These are phyloP conservation scores for Gonapodya prolifera DNA, from an alignment of 192 early-diverging fungal genomes.

Conservation along the genomic window DNA sequence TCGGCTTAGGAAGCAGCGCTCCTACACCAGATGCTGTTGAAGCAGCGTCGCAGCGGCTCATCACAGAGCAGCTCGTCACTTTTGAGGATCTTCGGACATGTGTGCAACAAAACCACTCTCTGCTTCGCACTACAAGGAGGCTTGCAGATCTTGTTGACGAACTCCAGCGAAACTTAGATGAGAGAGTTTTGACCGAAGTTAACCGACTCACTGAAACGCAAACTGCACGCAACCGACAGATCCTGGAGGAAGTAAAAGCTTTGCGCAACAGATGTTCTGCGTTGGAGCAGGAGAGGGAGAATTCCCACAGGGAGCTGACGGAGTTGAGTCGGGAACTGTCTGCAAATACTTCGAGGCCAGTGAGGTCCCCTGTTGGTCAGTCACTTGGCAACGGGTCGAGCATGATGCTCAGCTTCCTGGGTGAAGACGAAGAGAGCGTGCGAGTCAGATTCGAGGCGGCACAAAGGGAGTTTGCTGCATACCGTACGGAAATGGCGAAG, in stretches of 20 bases:
- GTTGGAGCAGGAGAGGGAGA: not conserved
- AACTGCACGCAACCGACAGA: not conserved
- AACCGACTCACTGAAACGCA: not conserved
- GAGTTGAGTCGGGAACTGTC: not conserved
- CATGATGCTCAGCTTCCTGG: not conserved
- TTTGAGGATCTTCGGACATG: not conserved
- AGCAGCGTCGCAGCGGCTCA: not conserved
- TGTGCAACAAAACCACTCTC: not conserved
- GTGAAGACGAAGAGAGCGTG: not conserved
- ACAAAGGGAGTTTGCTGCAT: not conserved
- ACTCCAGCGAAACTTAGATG: not conserved
- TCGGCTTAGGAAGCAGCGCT: not conserved
- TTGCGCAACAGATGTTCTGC: not conserved
- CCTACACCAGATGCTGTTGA: not conserved
- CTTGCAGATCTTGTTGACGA: not conserved
- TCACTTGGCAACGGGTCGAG: not conserved
- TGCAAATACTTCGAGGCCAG: not conserved
- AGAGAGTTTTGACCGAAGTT: not conserved
- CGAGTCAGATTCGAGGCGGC: not conserved
- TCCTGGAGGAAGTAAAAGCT: not conserved
- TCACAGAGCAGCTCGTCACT: not conserved
- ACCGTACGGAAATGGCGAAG: not conserved
- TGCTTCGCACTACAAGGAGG: not conserved
- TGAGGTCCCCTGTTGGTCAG: not conserved
- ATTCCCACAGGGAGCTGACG: not conserved